A percentile compares a stretch with the other conserved stretches of the same genome.
phyloP scores from a whole-genome alignment of 106 monocot species.

The Platanthera zijinensis region DNA sequence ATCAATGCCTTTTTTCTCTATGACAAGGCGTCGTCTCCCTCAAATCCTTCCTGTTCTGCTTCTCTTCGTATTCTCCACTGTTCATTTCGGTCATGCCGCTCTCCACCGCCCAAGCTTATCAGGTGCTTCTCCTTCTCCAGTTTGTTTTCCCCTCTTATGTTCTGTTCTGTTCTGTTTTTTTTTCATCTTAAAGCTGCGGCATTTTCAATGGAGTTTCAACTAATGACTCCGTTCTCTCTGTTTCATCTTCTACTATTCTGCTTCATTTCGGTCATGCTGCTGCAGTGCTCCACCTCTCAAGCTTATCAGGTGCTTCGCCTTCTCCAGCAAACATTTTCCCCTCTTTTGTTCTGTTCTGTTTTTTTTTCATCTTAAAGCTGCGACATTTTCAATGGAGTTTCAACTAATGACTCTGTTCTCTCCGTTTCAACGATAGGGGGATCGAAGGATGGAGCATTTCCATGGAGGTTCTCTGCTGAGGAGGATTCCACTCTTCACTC shows the following conservation, averaged over 20 bases:
- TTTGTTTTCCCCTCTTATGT: neutral
- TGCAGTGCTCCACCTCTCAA: neutral
- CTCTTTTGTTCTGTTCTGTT: neutral
- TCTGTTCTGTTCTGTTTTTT: neutral
- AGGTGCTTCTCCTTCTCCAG: neutral
- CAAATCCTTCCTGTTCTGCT: neutral
- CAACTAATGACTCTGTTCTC: neutral
- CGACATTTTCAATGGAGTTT: neutral
- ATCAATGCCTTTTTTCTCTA: conserved; percentile 2
- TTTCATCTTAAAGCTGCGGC: neutral
- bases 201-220: neutral
- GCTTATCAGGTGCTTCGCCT: neutral
- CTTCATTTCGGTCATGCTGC: neutral
- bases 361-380: neutral
- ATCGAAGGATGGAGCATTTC: neutral
- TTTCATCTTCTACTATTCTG: neutral
- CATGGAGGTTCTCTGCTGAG: neutral
- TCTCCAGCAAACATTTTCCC: neutral
- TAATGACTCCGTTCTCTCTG: neutral
- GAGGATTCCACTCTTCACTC: neutral
- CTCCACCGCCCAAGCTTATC: neutral
- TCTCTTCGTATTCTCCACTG: neutral
- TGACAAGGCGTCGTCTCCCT: neutral
- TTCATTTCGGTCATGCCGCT: neutral
- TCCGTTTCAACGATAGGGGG: neutral